phyloP scores from a whole-genome alignment of 164 flowering plant genomes.

The Kingdonia uniflora region DNA sequence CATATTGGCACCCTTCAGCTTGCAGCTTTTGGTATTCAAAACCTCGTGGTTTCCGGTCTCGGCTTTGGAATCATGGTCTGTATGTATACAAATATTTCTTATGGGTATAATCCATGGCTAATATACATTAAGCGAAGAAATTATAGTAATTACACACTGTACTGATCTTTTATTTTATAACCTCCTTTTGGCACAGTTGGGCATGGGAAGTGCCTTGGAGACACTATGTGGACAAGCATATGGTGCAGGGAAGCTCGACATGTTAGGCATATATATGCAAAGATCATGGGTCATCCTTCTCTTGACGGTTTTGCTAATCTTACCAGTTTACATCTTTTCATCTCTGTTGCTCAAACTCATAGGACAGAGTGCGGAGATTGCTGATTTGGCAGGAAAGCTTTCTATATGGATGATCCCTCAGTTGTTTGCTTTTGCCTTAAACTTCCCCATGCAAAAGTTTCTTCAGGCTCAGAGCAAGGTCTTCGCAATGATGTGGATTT shows the following conservation, averaged over 20 bases:
- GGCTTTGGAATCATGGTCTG: conserved; percentile 21
- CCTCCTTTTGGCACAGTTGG: too few species aligned
- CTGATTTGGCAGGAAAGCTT: conserved; percentile 19
- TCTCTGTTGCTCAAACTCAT: conserved; percentile 9
- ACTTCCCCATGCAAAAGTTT: conserved; percentile 23
- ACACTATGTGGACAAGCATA: conserved; percentile 33
- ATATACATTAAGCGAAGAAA: too few species aligned
- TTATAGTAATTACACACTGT: too few species aligned
- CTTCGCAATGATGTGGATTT: conserved; percentile 2
- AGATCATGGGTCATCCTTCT: conserved; percentile 27
- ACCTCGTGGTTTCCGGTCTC: conserved; percentile 24
- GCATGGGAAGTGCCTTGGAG: conserved; percentile 31
- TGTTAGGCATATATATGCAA: conserved; percentile 29
- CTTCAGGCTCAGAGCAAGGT: conserved; percentile 22
- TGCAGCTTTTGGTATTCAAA: conserved; percentile 26
- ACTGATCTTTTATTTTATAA: too few species aligned
- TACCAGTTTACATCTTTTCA: conserved; percentile 13
- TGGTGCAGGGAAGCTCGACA: conserved; percentile 22
- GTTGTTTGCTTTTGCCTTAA: conserved; percentile 20
- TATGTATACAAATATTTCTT: too few species aligned
- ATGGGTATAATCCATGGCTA: too few species aligned
- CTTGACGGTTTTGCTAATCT: conserved; percentile 5
- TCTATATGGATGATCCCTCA: conserved; percentile 28
- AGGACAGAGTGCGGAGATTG: conserved; percentile 14
- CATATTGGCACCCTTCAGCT: conserved; percentile 26